These are phyloP conservation scores for Graphilbum fragrans DNA, from an alignment of 2,329 filamentous ascomycete genomes.

Conservation along the genomic window DNA sequence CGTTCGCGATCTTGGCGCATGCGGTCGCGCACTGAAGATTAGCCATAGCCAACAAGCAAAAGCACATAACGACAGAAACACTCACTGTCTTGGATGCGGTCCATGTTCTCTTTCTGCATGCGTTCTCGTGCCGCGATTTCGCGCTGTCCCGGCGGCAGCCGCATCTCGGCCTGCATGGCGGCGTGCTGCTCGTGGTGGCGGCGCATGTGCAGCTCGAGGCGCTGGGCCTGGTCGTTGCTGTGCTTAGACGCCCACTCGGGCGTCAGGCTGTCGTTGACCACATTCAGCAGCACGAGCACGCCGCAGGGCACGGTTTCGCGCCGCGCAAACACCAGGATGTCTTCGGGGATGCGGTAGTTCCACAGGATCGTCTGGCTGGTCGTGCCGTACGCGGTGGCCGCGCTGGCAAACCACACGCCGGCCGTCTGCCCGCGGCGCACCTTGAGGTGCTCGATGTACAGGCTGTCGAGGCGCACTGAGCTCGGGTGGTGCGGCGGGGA, in stretches of 20 bases:
- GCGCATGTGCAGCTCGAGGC: constrained; percentile 23
- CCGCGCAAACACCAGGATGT: constrained; percentile 35
- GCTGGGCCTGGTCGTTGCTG: constrained; percentile 20
- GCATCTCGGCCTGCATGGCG: constrained; percentile 29
- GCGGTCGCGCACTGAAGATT: constrained; percentile 27
- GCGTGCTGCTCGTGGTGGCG: constrained; percentile 25
- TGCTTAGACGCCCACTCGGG: constrained; percentile 40
- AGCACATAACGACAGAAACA: constrained; percentile 3
- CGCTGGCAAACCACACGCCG: constrained; percentile 45
- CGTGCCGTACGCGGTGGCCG: constrained; percentile 41
- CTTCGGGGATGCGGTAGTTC: constrained; percentile 46
- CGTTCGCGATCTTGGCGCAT: constrained; percentile 25
- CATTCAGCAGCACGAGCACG: constrained; percentile 39
- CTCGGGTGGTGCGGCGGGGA: constrained; percentile 4
- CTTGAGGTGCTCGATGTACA: constrained; percentile 36
- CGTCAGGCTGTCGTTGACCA: constrained; percentile 36
- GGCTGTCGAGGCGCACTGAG: constrained; percentile 18
- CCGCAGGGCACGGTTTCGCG: constrained; percentile 45
- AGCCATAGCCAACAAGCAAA: background rate
- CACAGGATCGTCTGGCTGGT: constrained; percentile 43
- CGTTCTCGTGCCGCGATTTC: constrained; percentile 28
- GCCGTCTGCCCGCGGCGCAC: constrained; percentile 17
- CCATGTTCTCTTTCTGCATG: constrained; percentile 26
- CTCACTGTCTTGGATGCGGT: constrained; percentile 34
- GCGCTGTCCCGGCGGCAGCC: constrained; percentile 28